Percentiles rank a stretch among this genome's conserved stretches.
These are phyloP conservation scores for Alternaria sp. DNA, from an alignment of 2,329 filamentous ascomycete species.

Conservation along the genomic window DNA sequence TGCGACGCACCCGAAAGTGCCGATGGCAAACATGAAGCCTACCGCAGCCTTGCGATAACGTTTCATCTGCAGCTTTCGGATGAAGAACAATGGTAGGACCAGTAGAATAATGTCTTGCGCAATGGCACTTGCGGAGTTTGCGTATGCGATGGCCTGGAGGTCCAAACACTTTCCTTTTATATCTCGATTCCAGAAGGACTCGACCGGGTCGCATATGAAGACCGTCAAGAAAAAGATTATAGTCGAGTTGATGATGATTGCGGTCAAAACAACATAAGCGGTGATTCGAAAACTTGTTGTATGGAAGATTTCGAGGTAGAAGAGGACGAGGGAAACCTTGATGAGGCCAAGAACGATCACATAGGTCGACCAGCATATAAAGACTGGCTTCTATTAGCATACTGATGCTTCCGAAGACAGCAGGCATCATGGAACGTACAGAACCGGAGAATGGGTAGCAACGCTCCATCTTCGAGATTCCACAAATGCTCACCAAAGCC, in stretches of 20 bases:
- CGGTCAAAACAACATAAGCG: slow-evolving; percentile 25
- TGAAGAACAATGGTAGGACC: slow-evolving; percentile 31
- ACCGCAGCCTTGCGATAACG: slow-evolving; percentile 32
- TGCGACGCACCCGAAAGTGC: slow-evolving; percentile 38
- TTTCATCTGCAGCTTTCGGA: slow-evolving; percentile 35
- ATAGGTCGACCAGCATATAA: slow-evolving; percentile 31
- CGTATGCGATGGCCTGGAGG: slow-evolving; percentile 29
- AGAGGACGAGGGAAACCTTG: slow-evolving; percentile 37
- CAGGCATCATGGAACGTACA: slow-evolving; percentile 9
- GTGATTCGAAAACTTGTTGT: slow-evolving; percentile 22
- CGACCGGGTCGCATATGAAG: slow-evolving; percentile 35
- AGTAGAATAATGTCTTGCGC: slow-evolving; percentile 38
- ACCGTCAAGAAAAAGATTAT: slow-evolving; percentile 30
- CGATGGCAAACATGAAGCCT: slow-evolving; percentile 37
- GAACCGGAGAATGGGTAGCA: slow-evolving; percentile 19
- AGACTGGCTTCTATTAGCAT: slow-evolving; percentile 19
- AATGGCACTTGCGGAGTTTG: slow-evolving; percentile 35
- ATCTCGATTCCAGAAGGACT: slow-evolving; percentile 39
- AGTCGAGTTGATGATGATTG: slow-evolving; percentile 26
- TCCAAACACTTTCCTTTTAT: slow-evolving; percentile 35
- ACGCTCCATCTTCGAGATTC: slow-evolving; percentile 19
- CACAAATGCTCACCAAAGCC: slow-evolving; percentile 39
- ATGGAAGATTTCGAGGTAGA: slow-evolving; percentile 43
- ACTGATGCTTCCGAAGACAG: not conserved
- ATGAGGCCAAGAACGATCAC: slow-evolving; percentile 32